A percentile compares a stretch with the other conserved stretches of the same genome.
Evolutionary conservation across 441 rosid species (phyloP).

Genomic region (Populus hybrid): DNA sequence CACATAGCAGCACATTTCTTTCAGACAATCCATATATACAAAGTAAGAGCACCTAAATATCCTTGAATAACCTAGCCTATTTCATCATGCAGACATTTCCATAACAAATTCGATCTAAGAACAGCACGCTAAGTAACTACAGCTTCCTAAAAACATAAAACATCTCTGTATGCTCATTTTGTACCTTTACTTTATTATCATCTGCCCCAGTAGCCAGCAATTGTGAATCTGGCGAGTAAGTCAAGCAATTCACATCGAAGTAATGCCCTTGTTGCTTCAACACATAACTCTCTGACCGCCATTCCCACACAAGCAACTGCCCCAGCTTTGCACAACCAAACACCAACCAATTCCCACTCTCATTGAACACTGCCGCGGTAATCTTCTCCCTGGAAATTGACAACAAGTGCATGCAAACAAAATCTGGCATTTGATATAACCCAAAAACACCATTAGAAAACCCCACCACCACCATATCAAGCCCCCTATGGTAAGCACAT

Average conservation of each 20-base stretch:
- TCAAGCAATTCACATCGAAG: constrained; percentile 86
- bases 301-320: constrained; percentile 96
- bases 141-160: background rate
- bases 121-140: background rate
- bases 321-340: constrained; percentile 95
- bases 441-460: constrained; percentile 91
- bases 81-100: background rate
- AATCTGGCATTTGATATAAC: constrained; percentile 95
- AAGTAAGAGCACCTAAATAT: background rate
- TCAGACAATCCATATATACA: background rate
- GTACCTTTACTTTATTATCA: constrained; percentile 98
- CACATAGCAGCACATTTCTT: background rate
- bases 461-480: constrained; percentile 85
- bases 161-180: background rate
- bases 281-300: constrained; percentile 94
- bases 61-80: background rate
- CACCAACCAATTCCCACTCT: constrained; percentile 90
- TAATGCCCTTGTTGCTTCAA: constrained; percentile 98
- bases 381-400: constrained; percentile 90
- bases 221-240: constrained; percentile 94
- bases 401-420: constrained; percentile 79
- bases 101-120: background rate
- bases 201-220: constrained; percentile 97
- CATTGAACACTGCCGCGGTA: constrained; percentile 83
- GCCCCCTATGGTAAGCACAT: constrained; percentile 77